Percentiles rank a stretch among this genome's conserved stretches.
Evolutionary conservation across 2,329 filamentous ascomycete genomes (phyloP).

Genomic region (Cladophialophora carrionii): DNA sequence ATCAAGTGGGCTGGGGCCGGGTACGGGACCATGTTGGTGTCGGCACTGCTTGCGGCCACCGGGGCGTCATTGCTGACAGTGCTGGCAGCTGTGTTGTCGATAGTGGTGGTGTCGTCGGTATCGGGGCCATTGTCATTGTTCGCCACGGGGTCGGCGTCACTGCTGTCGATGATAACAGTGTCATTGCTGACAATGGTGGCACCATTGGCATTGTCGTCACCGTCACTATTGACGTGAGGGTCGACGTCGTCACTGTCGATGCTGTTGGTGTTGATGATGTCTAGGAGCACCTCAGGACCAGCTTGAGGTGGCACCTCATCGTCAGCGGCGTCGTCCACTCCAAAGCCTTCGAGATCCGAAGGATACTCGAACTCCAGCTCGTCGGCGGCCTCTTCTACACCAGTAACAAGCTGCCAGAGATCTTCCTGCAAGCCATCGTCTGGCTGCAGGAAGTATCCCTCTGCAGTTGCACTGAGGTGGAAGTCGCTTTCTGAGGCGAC

Average conservation of each 20-base stretch:
- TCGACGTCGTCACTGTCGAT: slow-evolving; percentile 3
- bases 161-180: background rate
- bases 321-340: background rate
- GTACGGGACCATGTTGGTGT: slow-evolving; percentile 18
- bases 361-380: slow-evolving; percentile 7
- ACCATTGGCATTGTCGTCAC: slow-evolving; percentile 1
- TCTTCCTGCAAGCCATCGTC: slow-evolving; percentile 3
- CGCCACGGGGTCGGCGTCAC: background rate
- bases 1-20: slow-evolving; percentile 30
- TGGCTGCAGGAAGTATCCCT: background rate
- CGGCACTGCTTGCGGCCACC: slow-evolving; percentile 3
- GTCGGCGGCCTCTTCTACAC: slow-evolving; percentile 7
- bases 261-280: background rate
- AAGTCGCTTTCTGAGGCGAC: slow-evolving; percentile 5
- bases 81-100: background rate
- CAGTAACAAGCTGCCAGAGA: slow-evolving; percentile 12
- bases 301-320: slow-evolving; percentile 18
- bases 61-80: background rate
- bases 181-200: background rate
- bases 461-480: background rate
- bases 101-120: background rate
- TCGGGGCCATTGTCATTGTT: background rate
- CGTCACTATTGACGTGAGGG: background rate
- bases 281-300: slow-evolving; percentile 13
- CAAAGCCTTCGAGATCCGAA: background rate